Percentiles rank a stretch among this genome's conserved stretches.
phyloP scores from a whole-genome alignment of 2,329 filamentous ascomycete genomes.

The Ophiosphaerella korrae region DNA sequence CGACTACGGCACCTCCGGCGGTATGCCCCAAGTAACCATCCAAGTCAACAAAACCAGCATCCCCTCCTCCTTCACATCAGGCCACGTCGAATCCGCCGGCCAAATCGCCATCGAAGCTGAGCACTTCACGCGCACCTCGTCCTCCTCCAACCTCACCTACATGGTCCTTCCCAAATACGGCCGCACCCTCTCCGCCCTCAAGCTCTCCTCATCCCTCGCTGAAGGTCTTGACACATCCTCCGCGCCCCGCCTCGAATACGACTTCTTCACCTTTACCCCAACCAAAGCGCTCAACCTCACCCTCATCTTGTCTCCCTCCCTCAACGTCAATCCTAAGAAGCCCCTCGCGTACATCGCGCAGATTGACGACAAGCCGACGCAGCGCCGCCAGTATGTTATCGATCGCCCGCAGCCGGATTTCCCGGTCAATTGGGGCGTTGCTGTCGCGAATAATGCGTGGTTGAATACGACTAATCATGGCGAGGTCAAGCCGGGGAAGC shows the following conservation, averaged over 20 bases:
- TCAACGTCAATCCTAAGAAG: conserved; percentile 58
- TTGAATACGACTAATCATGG: conserved; percentile 50
- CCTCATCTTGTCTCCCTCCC: conserved; percentile 50
- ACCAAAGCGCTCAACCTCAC: conserved; percentile 44
- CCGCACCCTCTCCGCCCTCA: conserved; percentile 44
- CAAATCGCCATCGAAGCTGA: conserved; percentile 45
- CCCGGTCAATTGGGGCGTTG: conserved; percentile 56
- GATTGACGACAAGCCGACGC: conserved; percentile 49
- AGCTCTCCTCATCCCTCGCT: conserved; percentile 33
- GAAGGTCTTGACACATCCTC: conserved; percentile 34
- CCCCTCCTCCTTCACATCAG: conserved; percentile 37
- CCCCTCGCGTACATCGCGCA: conserved; percentile 58
- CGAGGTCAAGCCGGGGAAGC: conserved; percentile 42
- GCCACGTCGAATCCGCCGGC: conserved; percentile 44
- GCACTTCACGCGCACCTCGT: conserved; percentile 43
- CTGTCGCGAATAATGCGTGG: conserved; percentile 60
- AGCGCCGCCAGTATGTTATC: conserved; percentile 51
- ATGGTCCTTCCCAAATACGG: conserved; percentile 42
- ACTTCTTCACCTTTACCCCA: conserved; percentile 44
- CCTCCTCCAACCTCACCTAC: conserved; percentile 33
- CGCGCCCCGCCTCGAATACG: conserved; percentile 44
- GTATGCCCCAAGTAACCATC: conserved; percentile 36
- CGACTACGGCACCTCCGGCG: conserved; percentile 47
- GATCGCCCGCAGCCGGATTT: conserved; percentile 48
- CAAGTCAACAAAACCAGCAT: conserved; percentile 43